Evolutionary conservation across 2,329 filamentous ascomycete genomes (phyloP), one percentile per base, ranked within the genome.

Genomic region (Pseudogymnoascus sp.): DNA sequence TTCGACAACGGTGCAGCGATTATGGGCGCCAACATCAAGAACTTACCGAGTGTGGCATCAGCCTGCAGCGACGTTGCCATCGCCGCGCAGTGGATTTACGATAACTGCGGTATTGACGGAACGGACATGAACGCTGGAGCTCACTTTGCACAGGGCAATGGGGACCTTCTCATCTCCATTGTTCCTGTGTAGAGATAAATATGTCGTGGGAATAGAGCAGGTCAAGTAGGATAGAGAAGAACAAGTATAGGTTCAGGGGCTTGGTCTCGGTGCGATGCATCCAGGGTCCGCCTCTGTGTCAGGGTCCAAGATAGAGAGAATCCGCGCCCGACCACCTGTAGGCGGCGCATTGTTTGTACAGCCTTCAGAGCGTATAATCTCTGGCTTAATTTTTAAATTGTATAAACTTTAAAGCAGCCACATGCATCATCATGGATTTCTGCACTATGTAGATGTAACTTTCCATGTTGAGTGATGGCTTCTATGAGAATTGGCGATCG

Each of bases 1-100:
- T 30, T 25, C 25, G 43, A 30, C 43, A 9, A 32, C 1, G 43
- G 25, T 25, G 43, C 25, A 25, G 16, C 25, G 25, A 50, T 50
- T 30, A 30, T 30, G 43, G 43, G 43, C 43, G 43, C 43, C 43
- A 50, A 50, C 43, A 30, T 50, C 43, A 50, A 50, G n/a, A 50
- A 50, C 43, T 8, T 30, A 18, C 25, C 43, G 25, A 50, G 14
- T 4, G 43, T 50, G 9, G 4, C 8, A 18, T 50, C 43, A 25
- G 30, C 43, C 25, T 50, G 43, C 14, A 30, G 43, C 43, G 43
- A 50, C 43, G 43, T 50, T 6, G 43, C 43, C 25, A 50, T 50
- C 9, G 43, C 43, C 4, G 43, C 43, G 5, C 43, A 50, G 25
- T 50, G 43, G 43, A 32, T 50, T 12, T 50, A 50, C 9, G 25